Evolutionary conservation across 768 basidiomycete genomes (phyloP).

Genomic region (Lyophyllum atratum): DNA sequence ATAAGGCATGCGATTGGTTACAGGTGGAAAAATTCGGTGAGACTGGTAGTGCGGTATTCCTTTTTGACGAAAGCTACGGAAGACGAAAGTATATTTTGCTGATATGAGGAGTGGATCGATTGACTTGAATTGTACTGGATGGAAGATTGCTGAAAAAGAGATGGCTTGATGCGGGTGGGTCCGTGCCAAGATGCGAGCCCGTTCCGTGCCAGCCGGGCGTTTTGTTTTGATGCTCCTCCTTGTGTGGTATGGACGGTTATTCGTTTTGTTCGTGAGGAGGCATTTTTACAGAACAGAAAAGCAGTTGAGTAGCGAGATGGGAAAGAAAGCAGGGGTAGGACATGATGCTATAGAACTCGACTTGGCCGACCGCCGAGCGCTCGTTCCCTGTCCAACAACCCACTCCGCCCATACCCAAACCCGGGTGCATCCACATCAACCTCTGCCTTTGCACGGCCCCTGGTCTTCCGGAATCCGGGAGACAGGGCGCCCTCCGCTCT

Average conservation of each 20-base stretch:
- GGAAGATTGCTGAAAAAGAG: slow-evolving; percentile 1
- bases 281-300: slow-evolving; percentile 7
- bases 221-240: slow-evolving; percentile 3
- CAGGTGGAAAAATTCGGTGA: neutral
- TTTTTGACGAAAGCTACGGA: slow-evolving; percentile 18
- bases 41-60: neutral
- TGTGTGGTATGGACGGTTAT: slow-evolving; percentile 4
- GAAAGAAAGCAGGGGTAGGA: neutral
- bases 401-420: slow-evolving; percentile 65
- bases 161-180: slow-evolving; percentile 5
- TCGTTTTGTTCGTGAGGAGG: slow-evolving; percentile 6
- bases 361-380: slow-evolving; percentile 14
- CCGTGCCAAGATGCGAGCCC: slow-evolving; percentile 8
- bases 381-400: slow-evolving; percentile 49
- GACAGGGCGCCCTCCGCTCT: slow-evolving; percentile 24
- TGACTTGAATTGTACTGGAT: neutral
- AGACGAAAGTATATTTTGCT: slow-evolving; percentile 17
- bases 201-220: slow-evolving; percentile 6
- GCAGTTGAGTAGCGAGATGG: neutral
- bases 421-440: slow-evolving; percentile 60
- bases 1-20: slow-evolving; percentile 3
- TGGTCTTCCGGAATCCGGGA: slow-evolving; percentile 31
- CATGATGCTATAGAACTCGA: slow-evolving; percentile 14
- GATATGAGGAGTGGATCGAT: slow-evolving; percentile 13
- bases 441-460: slow-evolving; percentile 58